Conservation (phyloP, 345 rosid species). For the Bruguiera gymnorhiza region DNA sequence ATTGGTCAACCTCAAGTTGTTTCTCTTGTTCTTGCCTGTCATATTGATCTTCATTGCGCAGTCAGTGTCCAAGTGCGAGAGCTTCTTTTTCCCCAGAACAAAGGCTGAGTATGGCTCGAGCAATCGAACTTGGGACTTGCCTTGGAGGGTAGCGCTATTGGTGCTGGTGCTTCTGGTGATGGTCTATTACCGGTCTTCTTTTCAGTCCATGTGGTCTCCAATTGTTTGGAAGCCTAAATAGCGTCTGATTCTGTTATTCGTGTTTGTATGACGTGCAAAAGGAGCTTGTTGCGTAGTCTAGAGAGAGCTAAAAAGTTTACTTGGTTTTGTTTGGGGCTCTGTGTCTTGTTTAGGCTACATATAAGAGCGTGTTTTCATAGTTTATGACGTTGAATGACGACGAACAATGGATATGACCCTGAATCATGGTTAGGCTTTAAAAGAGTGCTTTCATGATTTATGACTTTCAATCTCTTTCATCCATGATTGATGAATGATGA, state of each 20-base stretch:
- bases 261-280: neutral
- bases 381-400: too few species aligned
- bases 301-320: too few species aligned
- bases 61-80: conserved; percentile 28
- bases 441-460: too few species aligned
- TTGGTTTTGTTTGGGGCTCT: too few species aligned
- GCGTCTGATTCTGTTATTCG: neutral
- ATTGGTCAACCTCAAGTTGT: conserved; percentile 45
- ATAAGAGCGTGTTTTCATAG: too few species aligned
- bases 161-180: conserved; percentile 50
- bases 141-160: conserved; percentile 56
- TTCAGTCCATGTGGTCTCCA: conserved; percentile 64
- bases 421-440: too few species aligned
- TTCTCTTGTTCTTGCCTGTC: conserved; percentile 56
- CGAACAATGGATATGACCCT: too few species aligned
- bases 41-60: conserved; percentile 42
- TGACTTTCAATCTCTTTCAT: too few species aligned
- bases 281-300: too few species aligned
- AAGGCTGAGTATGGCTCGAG: conserved; percentile 25
- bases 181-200: conserved; percentile 58
- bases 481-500: too few species aligned
- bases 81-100: conserved; percentile 25
- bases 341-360: too few species aligned
- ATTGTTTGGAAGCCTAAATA: conserved; percentile 28
- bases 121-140: conserved; percentile 35